phyloP scores from a whole-genome alignment of 352 stramenopile genomes.

The Phytophthora cactorum region DNA sequence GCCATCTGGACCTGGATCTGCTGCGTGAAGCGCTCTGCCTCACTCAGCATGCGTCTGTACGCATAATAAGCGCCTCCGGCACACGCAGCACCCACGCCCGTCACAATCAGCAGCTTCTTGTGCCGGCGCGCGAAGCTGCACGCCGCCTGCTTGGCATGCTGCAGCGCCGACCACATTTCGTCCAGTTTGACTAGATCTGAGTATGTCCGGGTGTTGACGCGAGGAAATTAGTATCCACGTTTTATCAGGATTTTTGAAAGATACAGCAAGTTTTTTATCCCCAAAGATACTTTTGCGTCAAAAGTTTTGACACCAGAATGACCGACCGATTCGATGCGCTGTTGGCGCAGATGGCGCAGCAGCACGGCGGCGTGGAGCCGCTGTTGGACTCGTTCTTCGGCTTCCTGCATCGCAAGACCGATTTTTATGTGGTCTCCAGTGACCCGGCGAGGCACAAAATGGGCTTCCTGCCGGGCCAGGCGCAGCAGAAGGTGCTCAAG shows the following conservation, averaged over 20 bases:
- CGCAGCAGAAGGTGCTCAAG: constrained; percentile 66
- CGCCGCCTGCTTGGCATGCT: constrained; percentile 54
- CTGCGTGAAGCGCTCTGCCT: constrained; percentile 73
- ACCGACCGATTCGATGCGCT: constrained; percentile 72
- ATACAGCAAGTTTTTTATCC: not conserved
- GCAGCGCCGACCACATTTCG: constrained; percentile 80
- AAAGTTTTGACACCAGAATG: not conserved
- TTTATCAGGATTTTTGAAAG: not conserved
- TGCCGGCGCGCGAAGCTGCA: constrained; percentile 74
- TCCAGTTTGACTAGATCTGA: not conserved
- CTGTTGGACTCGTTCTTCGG: constrained; percentile 97
- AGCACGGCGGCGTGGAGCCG: constrained; percentile 94
- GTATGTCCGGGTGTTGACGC: not conserved
- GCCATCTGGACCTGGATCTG: constrained; percentile 77
- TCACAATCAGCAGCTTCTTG: constrained; percentile 64
- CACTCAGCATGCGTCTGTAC: constrained; percentile 66
- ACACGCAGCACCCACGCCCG: constrained; percentile 55
- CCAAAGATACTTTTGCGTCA: constrained; percentile 3
- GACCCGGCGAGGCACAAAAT: constrained; percentile 57
- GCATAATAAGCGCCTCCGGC: constrained; percentile 69
- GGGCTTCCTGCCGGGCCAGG: constrained; percentile 68
- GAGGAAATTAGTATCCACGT: not conserved
- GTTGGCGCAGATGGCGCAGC: constrained; percentile 95
- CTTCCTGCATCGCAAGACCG: constrained; percentile 97
- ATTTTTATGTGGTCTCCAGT: constrained; percentile 93